Base-by-base conservation (phyloP, 2,329 filamentous ascomycete species). In the Pestalotiopsis sp. region DNA sequence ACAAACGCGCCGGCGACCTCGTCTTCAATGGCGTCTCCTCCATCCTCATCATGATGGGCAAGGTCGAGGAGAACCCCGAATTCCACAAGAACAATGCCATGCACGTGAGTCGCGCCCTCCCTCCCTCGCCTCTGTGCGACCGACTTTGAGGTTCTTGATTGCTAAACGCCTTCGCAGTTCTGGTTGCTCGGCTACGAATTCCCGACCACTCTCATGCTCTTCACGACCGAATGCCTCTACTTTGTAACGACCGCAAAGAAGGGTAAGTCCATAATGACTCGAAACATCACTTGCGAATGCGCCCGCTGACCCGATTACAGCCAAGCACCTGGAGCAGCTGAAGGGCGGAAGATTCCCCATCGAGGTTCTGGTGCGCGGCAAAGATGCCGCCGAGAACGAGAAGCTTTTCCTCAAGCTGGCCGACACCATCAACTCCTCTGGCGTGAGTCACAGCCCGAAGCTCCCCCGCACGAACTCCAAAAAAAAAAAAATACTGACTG, bases 181-280 rank as follows among this genome's bases (percentile, higher is more conserved):
- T 99, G 97, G 97, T 87, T 99, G 67, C 89, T 99, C 71, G 96
- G 96, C 76, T 99, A 99, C 85, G 96, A 99, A 81, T 99, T 99
- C 78, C 96, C 96, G 41, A 95, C 95, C 52, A 99, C 96, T 0
- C 86, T 99, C 72, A 94, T 99, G 86, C 87, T 99, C 65, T 91
- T 99, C 79, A 98, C 95, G 1, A 84, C 91, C 70, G 96, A 98
- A 70, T 90, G 90, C 61, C 86, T 98, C 75, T 97, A 96, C 82
- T 92, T 98, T 69, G 90, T 99, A 72, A 99, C 96, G 6, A 99
- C 96, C 5, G 92, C 93, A 69, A 99, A 99, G 84, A 99, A 99
- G 90, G 95, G 94, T 97, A 78, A 69, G 70, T 65, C 41, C 57
- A 63, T 13, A 38, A 20, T 12, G 70, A 61, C 23, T 36, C 39